phyloP scores from a whole-genome alignment of 768 basidiomycete species.

The Phanerochaete carnosa region DNA sequence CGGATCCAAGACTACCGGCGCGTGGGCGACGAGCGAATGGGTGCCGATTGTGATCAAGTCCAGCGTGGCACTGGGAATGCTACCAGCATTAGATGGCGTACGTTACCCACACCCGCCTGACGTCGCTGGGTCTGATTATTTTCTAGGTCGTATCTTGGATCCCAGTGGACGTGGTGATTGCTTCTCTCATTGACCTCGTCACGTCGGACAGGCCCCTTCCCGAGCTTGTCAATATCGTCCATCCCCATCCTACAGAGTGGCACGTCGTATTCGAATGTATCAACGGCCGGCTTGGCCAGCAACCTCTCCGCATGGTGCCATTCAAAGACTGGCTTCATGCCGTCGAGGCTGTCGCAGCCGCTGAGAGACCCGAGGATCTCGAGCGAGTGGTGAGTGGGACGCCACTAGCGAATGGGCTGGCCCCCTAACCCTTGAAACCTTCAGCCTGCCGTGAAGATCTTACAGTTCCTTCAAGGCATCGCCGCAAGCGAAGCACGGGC shows the following conservation, averaged over 20 bases:
- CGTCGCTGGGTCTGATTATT: neutral
- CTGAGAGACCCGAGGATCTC: neutral
- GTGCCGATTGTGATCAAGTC: conserved; percentile 22
- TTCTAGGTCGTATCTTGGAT: conserved; percentile 12
- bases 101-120: neutral
- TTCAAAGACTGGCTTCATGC: conserved; percentile 6
- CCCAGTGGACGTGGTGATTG: conserved; percentile 7
- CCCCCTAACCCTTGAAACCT: neutral
- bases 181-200: conserved; percentile 4
- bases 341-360: neutral
- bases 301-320: neutral
- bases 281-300: neutral
- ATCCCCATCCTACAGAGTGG: conserved; percentile 14
- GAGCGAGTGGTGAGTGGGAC: conserved; percentile 9
- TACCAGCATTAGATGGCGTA: conserved; percentile 11
- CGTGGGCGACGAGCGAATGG: conserved; percentile 28
- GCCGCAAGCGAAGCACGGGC: neutral
- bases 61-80: conserved; percentile 8
- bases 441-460: conserved; percentile 14
- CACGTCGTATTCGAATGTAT: neutral
- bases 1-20: conserved; percentile 20
- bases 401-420: too few species aligned
- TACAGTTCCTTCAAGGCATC: conserved; percentile 6
- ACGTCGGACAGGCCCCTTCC: neutral
- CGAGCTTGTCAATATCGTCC: conserved; percentile 15